These are phyloP conservation scores for Cercophora scortea DNA, from an alignment of 495 filamentous ascomycete genomes.

Conservation along the genomic window DNA sequence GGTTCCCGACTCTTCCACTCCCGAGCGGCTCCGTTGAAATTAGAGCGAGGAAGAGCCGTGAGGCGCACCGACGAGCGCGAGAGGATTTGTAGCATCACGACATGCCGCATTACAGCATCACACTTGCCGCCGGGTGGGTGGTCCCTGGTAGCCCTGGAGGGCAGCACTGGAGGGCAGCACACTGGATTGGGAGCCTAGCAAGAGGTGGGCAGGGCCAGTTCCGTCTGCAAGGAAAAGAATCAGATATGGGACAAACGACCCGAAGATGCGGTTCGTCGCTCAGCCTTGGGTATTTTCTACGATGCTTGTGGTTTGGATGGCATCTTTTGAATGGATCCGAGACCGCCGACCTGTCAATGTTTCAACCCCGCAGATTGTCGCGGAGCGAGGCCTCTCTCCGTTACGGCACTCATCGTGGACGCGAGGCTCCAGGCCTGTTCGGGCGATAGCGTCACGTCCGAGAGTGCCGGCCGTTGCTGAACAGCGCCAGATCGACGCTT, in stretches of 20 bases:
- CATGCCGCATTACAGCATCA: neutral
- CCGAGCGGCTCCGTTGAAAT: slow-evolving; percentile 15
- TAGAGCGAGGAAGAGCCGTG: slow-evolving; percentile 35
- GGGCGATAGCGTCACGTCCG: neutral
- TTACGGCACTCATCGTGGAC: neutral
- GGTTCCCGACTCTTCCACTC: neutral
- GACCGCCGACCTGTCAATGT: slow-evolving; percentile 1
- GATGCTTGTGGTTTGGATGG: neutral
- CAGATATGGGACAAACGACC: no score
- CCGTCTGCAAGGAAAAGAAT: no score
- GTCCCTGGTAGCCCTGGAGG: no score
- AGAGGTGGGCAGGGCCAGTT: no score
- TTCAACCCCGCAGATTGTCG: slow-evolving; percentile 2
- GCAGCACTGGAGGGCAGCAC: no score
- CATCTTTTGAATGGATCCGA: neutral
- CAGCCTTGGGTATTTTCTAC: no score
- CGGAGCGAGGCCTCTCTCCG: neutral
- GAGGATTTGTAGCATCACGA: slow-evolving; percentile 8
- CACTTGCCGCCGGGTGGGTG: neutral
- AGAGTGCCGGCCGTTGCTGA: neutral
- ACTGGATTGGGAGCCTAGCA: no score
- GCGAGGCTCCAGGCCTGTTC: neutral
- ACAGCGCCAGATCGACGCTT: neutral
- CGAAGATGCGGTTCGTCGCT: no score
- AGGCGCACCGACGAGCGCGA: slow-evolving; percentile 6